Evolutionary conservation across 2,329 filamentous ascomycete species (phyloP).

Genomic region (Tolypocladium capitatum): DNA sequence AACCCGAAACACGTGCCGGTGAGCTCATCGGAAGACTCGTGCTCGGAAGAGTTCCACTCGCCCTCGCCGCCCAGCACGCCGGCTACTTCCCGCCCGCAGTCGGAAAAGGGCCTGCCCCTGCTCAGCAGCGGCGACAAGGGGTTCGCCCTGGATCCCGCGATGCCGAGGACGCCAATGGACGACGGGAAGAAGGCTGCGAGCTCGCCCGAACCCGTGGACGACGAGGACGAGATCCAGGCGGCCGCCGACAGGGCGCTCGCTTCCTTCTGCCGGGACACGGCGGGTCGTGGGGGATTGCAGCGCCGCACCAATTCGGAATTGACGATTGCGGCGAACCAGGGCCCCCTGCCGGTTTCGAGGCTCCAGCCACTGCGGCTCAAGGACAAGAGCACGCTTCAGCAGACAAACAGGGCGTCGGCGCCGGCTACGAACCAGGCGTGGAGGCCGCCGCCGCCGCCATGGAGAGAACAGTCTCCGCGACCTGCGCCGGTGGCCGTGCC

Average conservation of each 20-base stretch:
- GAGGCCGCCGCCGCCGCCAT: neutral
- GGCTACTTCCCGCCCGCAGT: constrained; percentile 26
- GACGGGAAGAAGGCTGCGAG: constrained; percentile 1
- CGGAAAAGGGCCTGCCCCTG: constrained; percentile 19
- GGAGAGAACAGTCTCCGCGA: neutral
- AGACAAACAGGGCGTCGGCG: neutral
- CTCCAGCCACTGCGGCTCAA: constrained; percentile 23
- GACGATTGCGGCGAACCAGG: constrained; percentile 2
- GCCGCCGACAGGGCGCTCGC: constrained; percentile 8
- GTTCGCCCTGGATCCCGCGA: neutral
- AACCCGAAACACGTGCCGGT: constrained; percentile 4
- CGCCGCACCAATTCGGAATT: constrained; percentile 7
- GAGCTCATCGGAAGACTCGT: constrained; percentile 24
- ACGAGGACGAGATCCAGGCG: constrained; percentile 6
- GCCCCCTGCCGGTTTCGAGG: constrained; percentile 23
- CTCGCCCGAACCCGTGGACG: constrained; percentile 2
- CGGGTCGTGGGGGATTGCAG: constrained; percentile 4
- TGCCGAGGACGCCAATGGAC: neutral
- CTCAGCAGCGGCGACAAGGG: constrained; percentile 2
- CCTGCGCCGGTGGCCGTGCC: neutral
- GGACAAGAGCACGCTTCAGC: constrained; percentile 4
- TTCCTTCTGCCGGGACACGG: constrained; percentile 7
- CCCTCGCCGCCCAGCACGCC: constrained; percentile 23
- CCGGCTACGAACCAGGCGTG: neutral
- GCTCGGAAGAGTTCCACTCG: constrained; percentile 24